These are phyloP conservation scores for Gaeumannomyces tritici DNA, from an alignment of 2,329 filamentous ascomycete genomes.

Conservation along the genomic window DNA sequence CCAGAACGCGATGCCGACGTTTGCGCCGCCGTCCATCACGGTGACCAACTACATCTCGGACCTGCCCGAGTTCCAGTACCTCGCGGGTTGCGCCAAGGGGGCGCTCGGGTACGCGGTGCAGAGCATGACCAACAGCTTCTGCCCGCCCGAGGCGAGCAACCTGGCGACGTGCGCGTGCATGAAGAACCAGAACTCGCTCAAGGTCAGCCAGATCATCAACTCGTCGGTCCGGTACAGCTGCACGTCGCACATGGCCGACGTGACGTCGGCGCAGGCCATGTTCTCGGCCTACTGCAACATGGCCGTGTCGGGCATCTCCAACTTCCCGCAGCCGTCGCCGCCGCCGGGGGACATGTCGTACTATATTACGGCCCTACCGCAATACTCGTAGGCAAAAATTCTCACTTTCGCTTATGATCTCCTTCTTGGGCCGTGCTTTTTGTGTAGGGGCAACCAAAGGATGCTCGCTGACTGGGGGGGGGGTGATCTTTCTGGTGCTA, in stretches of 20 bases:
- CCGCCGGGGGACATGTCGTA: slow-evolving; percentile 47
- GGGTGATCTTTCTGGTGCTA: neutral
- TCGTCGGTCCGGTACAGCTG: slow-evolving; percentile 32
- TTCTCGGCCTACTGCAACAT: slow-evolving; percentile 43
- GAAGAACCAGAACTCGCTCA: slow-evolving; percentile 37
- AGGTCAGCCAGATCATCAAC: slow-evolving; percentile 32
- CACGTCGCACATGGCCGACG: slow-evolving; percentile 33
- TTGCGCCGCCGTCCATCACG: slow-evolving; percentile 31
- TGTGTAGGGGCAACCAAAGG: neutral
- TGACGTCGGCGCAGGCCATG: slow-evolving; percentile 38
- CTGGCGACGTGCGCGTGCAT: slow-evolving; percentile 41
- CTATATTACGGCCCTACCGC: slow-evolving; percentile 40
- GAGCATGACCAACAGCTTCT: slow-evolving; percentile 20
- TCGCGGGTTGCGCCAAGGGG: slow-evolving; percentile 32
- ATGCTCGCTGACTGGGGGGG: neutral
- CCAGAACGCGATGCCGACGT: slow-evolving; percentile 25
- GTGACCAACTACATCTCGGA: slow-evolving; percentile 41
- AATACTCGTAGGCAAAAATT: slow-evolving; percentile 28
- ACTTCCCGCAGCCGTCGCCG: slow-evolving; percentile 32
- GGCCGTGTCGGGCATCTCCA: slow-evolving; percentile 32
- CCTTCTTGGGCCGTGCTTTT: neutral
- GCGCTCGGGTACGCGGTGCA: slow-evolving; percentile 28
- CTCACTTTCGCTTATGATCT: neutral
- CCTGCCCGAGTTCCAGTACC: slow-evolving; percentile 28
- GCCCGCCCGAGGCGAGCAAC: slow-evolving; percentile 15